Evolutionary conservation across 73 alveolate genomes (phyloP), one percentile per base, ranked within the genome.

Genomic region (Paramecium caudatum): DNA sequence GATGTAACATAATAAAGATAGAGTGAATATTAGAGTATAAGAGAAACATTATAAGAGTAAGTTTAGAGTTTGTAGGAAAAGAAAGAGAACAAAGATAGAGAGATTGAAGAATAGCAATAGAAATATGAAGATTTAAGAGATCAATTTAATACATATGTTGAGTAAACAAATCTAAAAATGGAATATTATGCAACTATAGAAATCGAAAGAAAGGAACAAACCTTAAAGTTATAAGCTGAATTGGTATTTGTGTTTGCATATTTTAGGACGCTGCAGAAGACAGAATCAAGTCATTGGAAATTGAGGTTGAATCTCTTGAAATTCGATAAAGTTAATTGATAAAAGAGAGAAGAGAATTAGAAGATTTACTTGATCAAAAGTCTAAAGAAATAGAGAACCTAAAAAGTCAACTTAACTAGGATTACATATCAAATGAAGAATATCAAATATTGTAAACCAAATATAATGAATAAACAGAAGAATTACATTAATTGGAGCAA

Each of bases 371-470:
- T n/a, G 84, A 68, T 34, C 16, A 25, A 37, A 68, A 68, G 37
- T 32, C 50, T 12, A 34, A 68, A 37, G 84, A 68, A 16, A 68
- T 68, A 8, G 50, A 68, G 37, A 8, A 15, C 6, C 50, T 68
- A 17, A 68, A 68, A 16, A 68, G 34, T 68, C 37, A 68, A 68
- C 33, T 68, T 3, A 68, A 68, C 34, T 16, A 68, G 37, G 50
- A 68, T 68, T 68, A 68, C n/a, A 37, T 68, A 1, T 68, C 84
- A n/a, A 68, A 68, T 33, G 84, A 68, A n/a, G 84, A 68, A 10
- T 68, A 68, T 68, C 19, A 34, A 4, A 13, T 34, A 0, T 33
- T 68, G 19, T 34, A 68, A 16, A 68, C 9, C 10, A 68, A 68
- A 49, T 34, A 33, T 32, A 68, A 68, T 37, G 50, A 68, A 34